Evolutionary conservation across 1,284 basidiomycete genomes (phyloP).

Genomic region (Trichosporon ovoides): DNA sequence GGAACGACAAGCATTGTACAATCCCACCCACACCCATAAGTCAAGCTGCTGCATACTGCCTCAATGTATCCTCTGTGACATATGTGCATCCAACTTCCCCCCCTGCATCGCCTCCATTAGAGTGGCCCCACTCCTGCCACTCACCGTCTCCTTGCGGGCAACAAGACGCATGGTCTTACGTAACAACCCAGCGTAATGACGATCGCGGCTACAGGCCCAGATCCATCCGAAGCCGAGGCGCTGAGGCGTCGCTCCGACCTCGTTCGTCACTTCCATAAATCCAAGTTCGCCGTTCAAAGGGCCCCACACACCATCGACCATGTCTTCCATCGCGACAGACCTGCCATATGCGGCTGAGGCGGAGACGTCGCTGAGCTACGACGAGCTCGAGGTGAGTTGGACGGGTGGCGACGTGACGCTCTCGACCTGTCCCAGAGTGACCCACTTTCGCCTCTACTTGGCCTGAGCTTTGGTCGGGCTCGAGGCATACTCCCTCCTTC

Average conservation of each 20-base stretch:
- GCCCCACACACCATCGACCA: neutral
- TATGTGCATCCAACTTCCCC: no score
- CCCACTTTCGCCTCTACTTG: no score
- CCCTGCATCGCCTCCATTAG: no score
- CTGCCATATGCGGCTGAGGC: slow-evolving; percentile 96
- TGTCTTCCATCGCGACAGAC: slow-evolving; percentile 54
- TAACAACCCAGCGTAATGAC: neutral
- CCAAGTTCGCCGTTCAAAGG: no score
- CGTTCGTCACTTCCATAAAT: neutral
- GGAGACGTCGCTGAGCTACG: slow-evolving; percentile 76
- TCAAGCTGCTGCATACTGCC: neutral
- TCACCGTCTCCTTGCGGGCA: no score
- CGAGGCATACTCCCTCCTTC: no score
- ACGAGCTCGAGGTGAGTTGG: slow-evolving; percentile 72
- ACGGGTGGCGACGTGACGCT: neutral
- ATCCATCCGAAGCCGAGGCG: slow-evolving; percentile 3
- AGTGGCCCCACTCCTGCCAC: no score
- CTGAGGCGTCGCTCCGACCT: neutral
- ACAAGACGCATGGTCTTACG: neutral
- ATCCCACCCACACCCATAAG: neutral
- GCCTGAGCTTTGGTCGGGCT: no score
- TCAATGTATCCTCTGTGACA: neutral
- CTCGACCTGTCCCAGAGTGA: no score
- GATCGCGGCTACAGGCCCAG: neutral
- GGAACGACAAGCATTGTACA: no score